Conservation (phyloP, 257 asterid genomes). For the Coffea eugenioides region DNA sequence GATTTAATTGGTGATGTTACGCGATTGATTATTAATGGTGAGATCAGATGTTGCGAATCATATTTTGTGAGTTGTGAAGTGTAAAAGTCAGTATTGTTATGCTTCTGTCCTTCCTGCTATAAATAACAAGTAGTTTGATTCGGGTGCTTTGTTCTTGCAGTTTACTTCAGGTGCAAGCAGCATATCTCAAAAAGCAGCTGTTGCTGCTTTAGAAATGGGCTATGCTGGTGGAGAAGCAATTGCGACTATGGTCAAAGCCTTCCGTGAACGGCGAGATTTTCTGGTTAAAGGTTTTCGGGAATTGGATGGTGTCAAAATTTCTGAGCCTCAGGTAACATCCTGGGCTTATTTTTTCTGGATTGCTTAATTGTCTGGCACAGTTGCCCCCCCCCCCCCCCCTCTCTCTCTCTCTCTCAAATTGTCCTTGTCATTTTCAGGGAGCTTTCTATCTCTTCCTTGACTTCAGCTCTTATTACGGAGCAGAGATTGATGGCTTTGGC, state of each 20-base stretch:
- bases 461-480: conserved; percentile 77
- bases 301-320: conserved; percentile 70
- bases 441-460: conserved; percentile 94
- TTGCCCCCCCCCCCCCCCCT: not conserved
- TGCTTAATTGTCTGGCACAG: not conserved
- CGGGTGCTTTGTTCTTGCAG: conserved; percentile 35
- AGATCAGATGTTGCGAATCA: not conserved
- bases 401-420: not conserved
- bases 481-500: conserved; percentile 65
- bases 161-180: conserved; percentile 97
- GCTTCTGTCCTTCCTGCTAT: conserved; percentile 1
- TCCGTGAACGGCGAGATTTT: conserved; percentile 83
- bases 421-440: conserved; percentile 54
- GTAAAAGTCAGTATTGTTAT: no score
- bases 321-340: conserved; percentile 76
- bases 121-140: conserved; percentile 1
- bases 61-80: no score
- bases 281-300: conserved; percentile 80
- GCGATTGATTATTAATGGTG: not conserved
- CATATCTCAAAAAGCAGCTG: conserved; percentile 86
- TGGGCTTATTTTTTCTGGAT: conserved; percentile 8
- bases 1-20: not conserved
- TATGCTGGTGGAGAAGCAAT: conserved; percentile 96
- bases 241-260: conserved; percentile 77
- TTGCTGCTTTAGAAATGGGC: conserved; percentile 92